Evolutionary conservation across 345 rosid genomes (phyloP), one percentile per base, ranked within the genome.

Genomic region (Hibiscus mutabilis): DNA sequence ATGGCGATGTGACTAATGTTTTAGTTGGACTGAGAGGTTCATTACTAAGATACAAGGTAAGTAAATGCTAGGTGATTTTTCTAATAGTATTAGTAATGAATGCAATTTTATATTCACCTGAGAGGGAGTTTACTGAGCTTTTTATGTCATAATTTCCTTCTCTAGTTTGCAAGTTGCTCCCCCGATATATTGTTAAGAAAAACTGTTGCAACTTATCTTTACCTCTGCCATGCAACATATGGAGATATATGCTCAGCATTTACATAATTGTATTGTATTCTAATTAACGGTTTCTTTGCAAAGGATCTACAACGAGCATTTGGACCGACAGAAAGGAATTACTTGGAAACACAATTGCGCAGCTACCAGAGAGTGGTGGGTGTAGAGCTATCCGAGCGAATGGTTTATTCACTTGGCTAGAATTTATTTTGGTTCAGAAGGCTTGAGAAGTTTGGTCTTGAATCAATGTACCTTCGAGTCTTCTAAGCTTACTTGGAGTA

Each of bases 21-120:
- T 71, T 86, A 69, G 78, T 89, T 22, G 85, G 83, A 64, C 68
- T 79, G 49, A 61, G 25, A 46, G 94, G 79, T 73, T 79, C 89
- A 47, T 79, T 80, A 55, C 46, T 82, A 72, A 85, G 90, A 84
- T 90, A 82, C 77, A 81, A 88, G 97, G 98, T 91, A 87, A 40
- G 61, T 65, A 53, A 53, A 40, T 53, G 44, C 10, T 75, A 42
- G 35, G 49, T 51, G 27, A 44, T 60, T 52, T 44, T 33, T 33
- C 37, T 33, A 4, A 2, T 33, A 33, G 37, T 33, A 33, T 6
- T 33, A 33, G 37, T 33, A 33, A 33, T 33, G 42, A 6, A 37
- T 42, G 46, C 46, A 42, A 42, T n/a, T 22, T 24, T 22, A 66
- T 46, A 14, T 6, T 22, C 14, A 24, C 37, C 12, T 2, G 1